These are phyloP conservation scores for Fagus crenata DNA, from an alignment of 306 rosid species.

Conservation along the genomic window DNA sequence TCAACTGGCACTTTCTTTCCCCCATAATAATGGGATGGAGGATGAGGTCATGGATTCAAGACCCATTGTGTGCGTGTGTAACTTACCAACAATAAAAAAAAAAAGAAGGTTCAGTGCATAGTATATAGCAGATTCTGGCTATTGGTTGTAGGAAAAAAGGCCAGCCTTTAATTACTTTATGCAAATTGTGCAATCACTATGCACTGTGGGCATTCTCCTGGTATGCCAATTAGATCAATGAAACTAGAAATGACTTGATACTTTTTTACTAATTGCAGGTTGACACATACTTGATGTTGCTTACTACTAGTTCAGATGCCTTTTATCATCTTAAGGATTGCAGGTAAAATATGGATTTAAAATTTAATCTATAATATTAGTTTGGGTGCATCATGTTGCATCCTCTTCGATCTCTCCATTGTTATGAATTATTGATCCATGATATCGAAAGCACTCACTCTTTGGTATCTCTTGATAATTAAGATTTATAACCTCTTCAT, in stretches of 20 bases:
- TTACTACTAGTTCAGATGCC: constrained; percentile 82
- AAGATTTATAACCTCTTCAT: too few species aligned
- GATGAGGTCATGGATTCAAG: too few species aligned
- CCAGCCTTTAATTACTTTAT: not conserved
- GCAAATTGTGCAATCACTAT: not conserved
- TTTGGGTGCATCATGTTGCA: constrained; percentile 16
- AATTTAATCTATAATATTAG: constrained; percentile 22
- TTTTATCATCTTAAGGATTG: constrained; percentile 93
- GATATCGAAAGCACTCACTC: too few species aligned
- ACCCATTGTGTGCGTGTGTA: too few species aligned
- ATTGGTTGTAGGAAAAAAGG: not conserved
- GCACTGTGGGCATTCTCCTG: not conserved
- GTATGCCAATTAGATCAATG: not conserved
- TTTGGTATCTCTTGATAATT: too few species aligned
- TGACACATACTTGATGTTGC: constrained; percentile 83
- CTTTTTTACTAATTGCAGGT: constrained; percentile 42
- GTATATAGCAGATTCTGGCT: not conserved
- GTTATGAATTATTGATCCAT: too few species aligned
- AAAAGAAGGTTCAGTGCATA: not conserved
- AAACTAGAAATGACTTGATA: not conserved
- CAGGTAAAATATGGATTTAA: constrained; percentile 55
- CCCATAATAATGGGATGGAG: too few species aligned
- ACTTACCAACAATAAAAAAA: too few species aligned
- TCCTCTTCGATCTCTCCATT: constrained; percentile 1
- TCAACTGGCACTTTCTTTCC: too few species aligned